These are phyloP conservation scores for Suillus alpinus DNA, from an alignment of 768 basidiomycete species.

Conservation along the genomic window DNA sequence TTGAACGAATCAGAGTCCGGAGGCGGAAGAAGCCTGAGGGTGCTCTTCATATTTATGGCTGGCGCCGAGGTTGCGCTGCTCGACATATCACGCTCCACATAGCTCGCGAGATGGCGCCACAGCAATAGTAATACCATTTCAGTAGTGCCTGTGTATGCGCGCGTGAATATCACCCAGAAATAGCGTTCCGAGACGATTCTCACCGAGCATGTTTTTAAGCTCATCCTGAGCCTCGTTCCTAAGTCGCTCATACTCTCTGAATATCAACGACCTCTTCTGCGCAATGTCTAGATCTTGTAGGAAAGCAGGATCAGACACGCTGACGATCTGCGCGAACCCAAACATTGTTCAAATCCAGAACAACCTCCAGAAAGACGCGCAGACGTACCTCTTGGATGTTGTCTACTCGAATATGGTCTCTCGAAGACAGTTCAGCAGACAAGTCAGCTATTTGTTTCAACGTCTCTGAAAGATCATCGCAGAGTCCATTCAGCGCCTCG, in stretches of 20 bases:
- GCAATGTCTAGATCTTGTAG: slow-evolving; percentile 64
- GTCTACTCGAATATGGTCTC: slow-evolving; percentile 66
- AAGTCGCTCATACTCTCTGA: slow-evolving; percentile 55
- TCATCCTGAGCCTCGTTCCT: slow-evolving; percentile 38
- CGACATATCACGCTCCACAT: slow-evolving; percentile 36
- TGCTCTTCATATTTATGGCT: slow-evolving; percentile 37
- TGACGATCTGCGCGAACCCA: slow-evolving; percentile 40
- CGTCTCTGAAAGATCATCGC: slow-evolving; percentile 55
- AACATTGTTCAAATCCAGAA: not conserved
- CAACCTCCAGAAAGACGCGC: not conserved
- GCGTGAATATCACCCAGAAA: not conserved
- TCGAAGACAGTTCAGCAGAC: slow-evolving; percentile 67
- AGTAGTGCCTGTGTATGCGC: slow-evolving; percentile 46
- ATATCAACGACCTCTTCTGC: slow-evolving; percentile 68
- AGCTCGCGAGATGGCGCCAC: slow-evolving; percentile 78
- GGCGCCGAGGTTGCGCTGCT: slow-evolving; percentile 8
- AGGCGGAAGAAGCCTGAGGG: slow-evolving; percentile 55
- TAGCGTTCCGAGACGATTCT: slow-evolving; percentile 18
- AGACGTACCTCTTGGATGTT: slow-evolving; percentile 66
- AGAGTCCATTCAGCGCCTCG: slow-evolving; percentile 61
- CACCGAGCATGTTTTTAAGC: slow-evolving; percentile 57
- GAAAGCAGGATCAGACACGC: slow-evolving; percentile 50
- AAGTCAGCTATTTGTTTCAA: slow-evolving; percentile 68
- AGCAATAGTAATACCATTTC: slow-evolving; percentile 80
- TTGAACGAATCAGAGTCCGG: slow-evolving; percentile 59